Percentiles rank a stretch among this genome's conserved stretches.
phyloP scores from a whole-genome alignment of 2,329 filamentous ascomycete species.

The Dactylellina haptotyla region DNA sequence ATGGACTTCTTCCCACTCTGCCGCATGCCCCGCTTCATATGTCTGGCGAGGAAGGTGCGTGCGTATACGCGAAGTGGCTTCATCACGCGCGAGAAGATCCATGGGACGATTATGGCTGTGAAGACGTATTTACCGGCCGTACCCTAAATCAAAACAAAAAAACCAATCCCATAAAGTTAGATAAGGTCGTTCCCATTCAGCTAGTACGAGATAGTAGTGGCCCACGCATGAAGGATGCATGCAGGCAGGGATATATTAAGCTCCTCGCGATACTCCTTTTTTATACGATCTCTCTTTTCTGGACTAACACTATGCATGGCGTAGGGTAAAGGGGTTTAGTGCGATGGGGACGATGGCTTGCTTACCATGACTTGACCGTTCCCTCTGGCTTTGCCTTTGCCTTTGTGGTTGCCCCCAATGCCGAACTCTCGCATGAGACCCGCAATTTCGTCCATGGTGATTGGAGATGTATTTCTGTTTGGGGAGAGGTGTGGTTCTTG shows the following conservation, averaged over 20 bases:
- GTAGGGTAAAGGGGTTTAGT: neutral
- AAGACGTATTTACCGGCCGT: conserved; percentile 51
- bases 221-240: neutral
- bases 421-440: conserved; percentile 47
- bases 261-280: neutral
- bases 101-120: conserved; percentile 49
- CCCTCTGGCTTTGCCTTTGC: conserved; percentile 34
- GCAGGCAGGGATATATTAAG: neutral
- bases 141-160: conserved; percentile 8
- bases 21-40: conserved; percentile 51
- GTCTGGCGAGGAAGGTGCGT: conserved; percentile 36
- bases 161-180: too few relatives aligned
- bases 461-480: neutral
- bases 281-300: neutral
- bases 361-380: conserved; percentile 40
- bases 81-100: conserved; percentile 49
- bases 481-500: neutral
- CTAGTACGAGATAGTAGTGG: too few relatives aligned
- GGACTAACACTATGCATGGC: neutral
- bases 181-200: too few relatives aligned
- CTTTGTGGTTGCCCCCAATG: conserved; percentile 31
- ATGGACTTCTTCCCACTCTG: conserved; percentile 44
- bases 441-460: conserved; percentile 44
- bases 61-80: conserved; percentile 42
- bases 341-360: neutral